Percentiles rank a stretch among this genome's conserved stretches.
These are phyloP conservation scores for Fusarium transvaalense DNA, from an alignment of 2,329 filamentous ascomycete genomes.

Conservation along the genomic window DNA sequence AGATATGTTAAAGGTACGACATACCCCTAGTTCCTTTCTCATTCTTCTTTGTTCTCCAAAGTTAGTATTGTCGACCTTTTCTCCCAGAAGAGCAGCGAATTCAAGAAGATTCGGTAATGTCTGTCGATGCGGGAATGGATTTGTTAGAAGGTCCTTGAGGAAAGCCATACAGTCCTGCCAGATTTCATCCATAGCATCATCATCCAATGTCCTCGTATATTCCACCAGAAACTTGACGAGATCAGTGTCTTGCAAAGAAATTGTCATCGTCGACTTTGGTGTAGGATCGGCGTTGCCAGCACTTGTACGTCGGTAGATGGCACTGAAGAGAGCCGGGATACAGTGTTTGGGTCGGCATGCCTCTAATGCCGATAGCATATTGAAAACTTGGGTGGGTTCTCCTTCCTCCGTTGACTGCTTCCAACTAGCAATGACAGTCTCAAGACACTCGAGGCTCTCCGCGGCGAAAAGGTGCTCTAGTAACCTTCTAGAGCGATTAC, in stretches of 20 bases:
- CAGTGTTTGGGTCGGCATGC: slow-evolving; percentile 91
- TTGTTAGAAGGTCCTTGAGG: slow-evolving; percentile 87
- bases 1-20: not conserved
- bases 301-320: slow-evolving; percentile 94
- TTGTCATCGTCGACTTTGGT: slow-evolving; percentile 88
- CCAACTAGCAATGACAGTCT: slow-evolving; percentile 92
- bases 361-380: slow-evolving; percentile 89
- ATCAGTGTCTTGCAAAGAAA: slow-evolving; percentile 84
- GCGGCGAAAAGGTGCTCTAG: slow-evolving; percentile 93
- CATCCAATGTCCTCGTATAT: slow-evolving; percentile 90
- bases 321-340: slow-evolving; percentile 94
- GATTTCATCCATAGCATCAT: slow-evolving; percentile 98
- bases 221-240: slow-evolving; percentile 90
- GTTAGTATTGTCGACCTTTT: slow-evolving; percentile 97
- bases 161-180: slow-evolving; percentile 96
- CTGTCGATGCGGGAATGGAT: slow-evolving; percentile 94
- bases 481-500: slow-evolving; percentile 87
- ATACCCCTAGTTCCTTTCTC: slow-evolving; percentile 87
- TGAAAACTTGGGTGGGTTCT: slow-evolving; percentile 77
- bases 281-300: slow-evolving; percentile 81
- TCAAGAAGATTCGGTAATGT: slow-evolving; percentile 87
- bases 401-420: slow-evolving; percentile 63
- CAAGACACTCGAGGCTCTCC: slow-evolving; percentile 91
- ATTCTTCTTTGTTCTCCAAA: slow-evolving; percentile 95
- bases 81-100: slow-evolving; percentile 88